Conservation (phyloP, 2,329 filamentous ascomycete genomes). For the Penicillium sp. region DNA sequence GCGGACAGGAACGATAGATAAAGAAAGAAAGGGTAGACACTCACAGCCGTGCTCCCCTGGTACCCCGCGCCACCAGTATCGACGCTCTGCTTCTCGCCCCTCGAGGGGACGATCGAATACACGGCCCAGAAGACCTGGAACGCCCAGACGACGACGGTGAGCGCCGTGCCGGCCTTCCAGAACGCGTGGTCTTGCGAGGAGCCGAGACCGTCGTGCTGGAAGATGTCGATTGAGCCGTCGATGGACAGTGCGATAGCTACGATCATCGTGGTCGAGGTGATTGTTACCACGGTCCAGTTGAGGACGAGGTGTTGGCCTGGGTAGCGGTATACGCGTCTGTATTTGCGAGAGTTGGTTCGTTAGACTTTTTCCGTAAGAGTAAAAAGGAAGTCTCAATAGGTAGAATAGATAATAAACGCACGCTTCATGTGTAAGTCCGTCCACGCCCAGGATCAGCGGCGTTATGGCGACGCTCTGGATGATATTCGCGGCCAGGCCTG, state of each 20-base stretch:
- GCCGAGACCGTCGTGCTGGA: background rate
- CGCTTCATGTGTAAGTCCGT: constrained; percentile 45
- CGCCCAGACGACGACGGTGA: constrained; percentile 16
- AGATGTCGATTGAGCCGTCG: constrained; percentile 15
- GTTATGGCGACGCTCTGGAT: constrained; percentile 47
- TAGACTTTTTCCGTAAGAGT: background rate
- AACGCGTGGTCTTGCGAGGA: background rate
- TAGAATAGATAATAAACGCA: constrained; percentile 23
- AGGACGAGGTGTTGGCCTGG: constrained; percentile 2
- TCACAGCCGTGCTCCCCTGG: background rate
- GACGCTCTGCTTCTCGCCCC: too few relatives aligned
- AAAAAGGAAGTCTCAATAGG: background rate
- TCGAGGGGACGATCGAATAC: background rate
- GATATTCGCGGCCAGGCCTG: constrained; percentile 36
- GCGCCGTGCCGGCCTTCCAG: constrained; percentile 14
- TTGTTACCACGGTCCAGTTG: constrained; percentile 5
- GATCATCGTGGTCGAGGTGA: constrained; percentile 2
- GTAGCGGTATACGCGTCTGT: constrained; percentile 29
- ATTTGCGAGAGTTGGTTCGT: background rate
- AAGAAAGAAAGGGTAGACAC: too few relatives aligned
- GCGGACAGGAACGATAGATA: background rate
- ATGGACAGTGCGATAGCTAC: constrained; percentile 15
- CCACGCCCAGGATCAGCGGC: constrained; percentile 37
- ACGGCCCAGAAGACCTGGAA: constrained; percentile 14
- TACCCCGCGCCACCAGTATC: too few relatives aligned